Percentiles rank a stretch among this genome's conserved stretches.
Conservation (phyloP, 768 basidiomycete genomes). For the Infundibulicybe gibba region DNA sequence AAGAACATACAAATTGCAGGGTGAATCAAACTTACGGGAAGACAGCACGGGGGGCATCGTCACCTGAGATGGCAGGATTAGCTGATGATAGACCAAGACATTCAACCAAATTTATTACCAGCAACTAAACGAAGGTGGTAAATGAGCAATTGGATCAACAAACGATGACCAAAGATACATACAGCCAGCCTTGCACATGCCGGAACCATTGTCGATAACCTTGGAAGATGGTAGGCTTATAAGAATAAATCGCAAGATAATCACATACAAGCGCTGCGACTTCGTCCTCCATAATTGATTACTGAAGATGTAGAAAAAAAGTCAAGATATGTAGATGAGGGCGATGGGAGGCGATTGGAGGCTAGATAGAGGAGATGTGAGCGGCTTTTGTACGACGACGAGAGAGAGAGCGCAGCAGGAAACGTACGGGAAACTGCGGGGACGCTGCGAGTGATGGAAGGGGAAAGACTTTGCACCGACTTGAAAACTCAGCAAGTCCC, state of each 20-base stretch:
- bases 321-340: background rate
- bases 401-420: background rate
- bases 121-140: constrained; percentile 40
- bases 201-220: constrained; percentile 94
- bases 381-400: no score
- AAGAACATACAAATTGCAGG: background rate
- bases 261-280: constrained; percentile 45
- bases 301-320: background rate
- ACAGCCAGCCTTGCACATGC: constrained; percentile 99
- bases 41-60: constrained; percentile 89
- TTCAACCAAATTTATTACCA: constrained; percentile 35
- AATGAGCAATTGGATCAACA: constrained; percentile 12
- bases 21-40: constrained; percentile 71
- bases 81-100: background rate
- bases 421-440: background rate
- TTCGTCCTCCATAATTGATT: constrained; percentile 40
- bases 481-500: no score
- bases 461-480: no score
- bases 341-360: background rate
- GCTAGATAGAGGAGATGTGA: background rate
- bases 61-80: constrained; percentile 45
- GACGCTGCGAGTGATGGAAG: background rate
- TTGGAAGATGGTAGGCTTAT: constrained; percentile 18
- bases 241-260: constrained; percentile 29
- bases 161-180: constrained; percentile 30